A percentile compares a stretch with the other conserved stretches of the same genome.
phyloP scores from a whole-genome alignment of 1,139 yeast species.

The Torulaspora pretoriensis region DNA sequence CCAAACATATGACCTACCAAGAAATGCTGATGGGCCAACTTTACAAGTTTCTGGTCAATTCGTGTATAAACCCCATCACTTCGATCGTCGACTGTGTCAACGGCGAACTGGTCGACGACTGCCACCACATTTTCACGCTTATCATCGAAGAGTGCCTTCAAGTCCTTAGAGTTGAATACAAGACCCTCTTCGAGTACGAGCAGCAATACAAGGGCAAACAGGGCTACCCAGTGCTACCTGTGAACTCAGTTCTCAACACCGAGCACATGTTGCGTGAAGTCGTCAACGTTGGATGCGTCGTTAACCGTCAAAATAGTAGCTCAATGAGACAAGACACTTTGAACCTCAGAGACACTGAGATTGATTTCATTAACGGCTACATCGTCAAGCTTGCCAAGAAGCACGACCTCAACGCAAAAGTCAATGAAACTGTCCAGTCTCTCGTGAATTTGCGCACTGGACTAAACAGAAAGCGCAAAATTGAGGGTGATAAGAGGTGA shows the following conservation, averaged over 20 bases:
- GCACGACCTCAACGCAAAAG: conserved; percentile 29
- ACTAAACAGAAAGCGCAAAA: conserved; percentile 27
- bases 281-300: conserved; percentile 45
- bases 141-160: conserved; percentile 48
- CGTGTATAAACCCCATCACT: conserved; percentile 79
- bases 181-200: conserved; percentile 32
- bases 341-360: conserved; percentile 61
- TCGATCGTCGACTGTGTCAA: conserved; percentile 72
- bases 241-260: conserved; percentile 39
- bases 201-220: conserved; percentile 32
- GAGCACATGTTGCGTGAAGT: conserved; percentile 43
- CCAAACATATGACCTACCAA: conserved; percentile 46
- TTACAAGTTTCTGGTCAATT: conserved; percentile 72
- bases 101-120: conserved; percentile 55
- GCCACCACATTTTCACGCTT: conserved; percentile 41
- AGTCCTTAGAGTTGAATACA: conserved; percentile 37
- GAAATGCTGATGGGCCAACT: conserved; percentile 61
- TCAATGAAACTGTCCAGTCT: conserved; percentile 35
- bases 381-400: conserved; percentile 47
- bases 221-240: conserved; percentile 26
- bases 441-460: conserved; percentile 37
- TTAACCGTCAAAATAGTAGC: conserved; percentile 58
- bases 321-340: conserved; percentile 85
- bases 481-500: conserved; percentile 17
- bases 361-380: conserved; percentile 76